Percentiles rank a stretch among this genome's conserved stretches.
Conservation (phyloP, 1,284 basidiomycete genomes). For the Cryptococcus wingfieldii region DNA sequence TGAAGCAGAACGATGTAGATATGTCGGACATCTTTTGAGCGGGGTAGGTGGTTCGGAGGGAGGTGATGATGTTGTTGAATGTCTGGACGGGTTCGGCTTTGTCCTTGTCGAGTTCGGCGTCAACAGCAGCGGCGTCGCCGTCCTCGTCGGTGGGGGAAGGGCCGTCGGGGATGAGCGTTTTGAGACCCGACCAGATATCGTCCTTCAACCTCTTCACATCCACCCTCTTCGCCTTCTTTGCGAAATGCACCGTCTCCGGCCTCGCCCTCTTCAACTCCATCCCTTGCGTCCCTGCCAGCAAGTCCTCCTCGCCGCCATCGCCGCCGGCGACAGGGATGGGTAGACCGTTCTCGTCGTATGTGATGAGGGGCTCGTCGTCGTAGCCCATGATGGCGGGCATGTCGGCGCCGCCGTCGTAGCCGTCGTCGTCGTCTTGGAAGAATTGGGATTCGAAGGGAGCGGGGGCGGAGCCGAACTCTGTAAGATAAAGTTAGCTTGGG, state of each 20-base stretch:
- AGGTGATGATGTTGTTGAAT: slow-evolving; percentile 79
- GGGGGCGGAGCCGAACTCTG: slow-evolving; percentile 52
- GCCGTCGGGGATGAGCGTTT: slow-evolving; percentile 57
- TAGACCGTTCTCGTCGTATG: too few relatives aligned
- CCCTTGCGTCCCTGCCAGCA: slow-evolving; percentile 74
- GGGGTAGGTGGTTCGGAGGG: slow-evolving; percentile 76
- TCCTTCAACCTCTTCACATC: slow-evolving; percentile 97
- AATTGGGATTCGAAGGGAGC: slow-evolving; percentile 92
- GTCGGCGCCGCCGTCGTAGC: slow-evolving; percentile 63
- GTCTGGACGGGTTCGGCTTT: slow-evolving; percentile 57
- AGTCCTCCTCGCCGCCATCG: slow-evolving; percentile 70
- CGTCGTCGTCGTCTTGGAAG: slow-evolving; percentile 89
- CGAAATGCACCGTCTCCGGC: slow-evolving; percentile 89
- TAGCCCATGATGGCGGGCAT: slow-evolving; percentile 8
- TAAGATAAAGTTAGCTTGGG: neutral
- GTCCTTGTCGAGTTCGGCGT: slow-evolving; percentile 44
- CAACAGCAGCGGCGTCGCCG: neutral
- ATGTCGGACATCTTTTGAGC: slow-evolving; percentile 95
- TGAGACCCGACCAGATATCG: slow-evolving; percentile 91
- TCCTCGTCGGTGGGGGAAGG: slow-evolving; percentile 15
- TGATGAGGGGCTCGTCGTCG: slow-evolving; percentile 52
- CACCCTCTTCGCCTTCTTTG: slow-evolving; percentile 92
- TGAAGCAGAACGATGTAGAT: slow-evolving; percentile 99
- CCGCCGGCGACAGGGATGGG: slow-evolving; percentile 22
- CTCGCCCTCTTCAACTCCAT: slow-evolving; percentile 68